Evolutionary conservation across 768 basidiomycete species (phyloP).

Genomic region (Termitomyces heimii): DNA sequence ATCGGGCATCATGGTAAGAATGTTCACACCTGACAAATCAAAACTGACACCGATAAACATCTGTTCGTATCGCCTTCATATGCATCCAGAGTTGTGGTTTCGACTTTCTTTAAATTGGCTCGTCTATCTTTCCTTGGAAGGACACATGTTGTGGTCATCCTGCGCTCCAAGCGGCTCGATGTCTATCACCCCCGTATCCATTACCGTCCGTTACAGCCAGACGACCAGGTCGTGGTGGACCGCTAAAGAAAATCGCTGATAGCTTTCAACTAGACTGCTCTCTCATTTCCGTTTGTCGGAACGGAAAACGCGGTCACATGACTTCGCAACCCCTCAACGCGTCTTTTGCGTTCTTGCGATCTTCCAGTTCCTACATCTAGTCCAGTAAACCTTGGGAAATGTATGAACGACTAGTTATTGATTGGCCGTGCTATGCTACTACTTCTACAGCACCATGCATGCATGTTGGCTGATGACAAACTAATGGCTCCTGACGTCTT

Average conservation of each 20-base stretch:
- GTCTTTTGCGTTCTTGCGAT: not conserved
- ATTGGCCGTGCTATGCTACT: no score
- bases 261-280: no score
- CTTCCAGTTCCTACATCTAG: not conserved
- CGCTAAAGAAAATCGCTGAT: not conserved
- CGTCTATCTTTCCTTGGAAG: no score
- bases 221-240: not conserved
- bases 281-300: not conserved
- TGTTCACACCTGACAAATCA: not conserved
- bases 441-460: not conserved
- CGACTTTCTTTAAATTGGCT: no score
- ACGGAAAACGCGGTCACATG: constrained; percentile 11
- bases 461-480: not conserved
- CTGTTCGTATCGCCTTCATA: no score
- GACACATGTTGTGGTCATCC: no score
- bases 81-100: no score
- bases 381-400: not conserved
- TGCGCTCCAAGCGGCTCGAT: not conserved
- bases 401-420: not conserved
- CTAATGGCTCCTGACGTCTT: not conserved
- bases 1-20: not conserved
- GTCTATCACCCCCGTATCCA: not conserved
- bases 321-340: not conserved
- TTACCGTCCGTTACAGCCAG: not conserved
- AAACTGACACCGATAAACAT: not conserved